phyloP scores from a whole-genome alignment of 495 filamentous ascomycete genomes.

The Penicillium diatomitis region DNA sequence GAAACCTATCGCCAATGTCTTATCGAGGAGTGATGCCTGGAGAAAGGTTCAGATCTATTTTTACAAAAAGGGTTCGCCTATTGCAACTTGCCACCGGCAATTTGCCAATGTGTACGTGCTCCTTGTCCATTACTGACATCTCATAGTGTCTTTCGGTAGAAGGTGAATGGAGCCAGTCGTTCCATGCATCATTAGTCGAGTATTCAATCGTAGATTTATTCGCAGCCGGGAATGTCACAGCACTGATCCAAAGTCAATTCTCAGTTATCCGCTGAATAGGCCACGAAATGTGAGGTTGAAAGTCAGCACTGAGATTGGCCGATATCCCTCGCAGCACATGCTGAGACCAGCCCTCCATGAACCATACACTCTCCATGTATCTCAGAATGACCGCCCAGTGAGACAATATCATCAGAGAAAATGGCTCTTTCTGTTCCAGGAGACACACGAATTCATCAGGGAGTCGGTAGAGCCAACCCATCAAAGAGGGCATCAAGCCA shows the following conservation, averaged over 20 bases:
- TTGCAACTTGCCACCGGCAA: no score
- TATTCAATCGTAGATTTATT: no score
- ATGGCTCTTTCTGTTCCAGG: slow-evolving; percentile 25
- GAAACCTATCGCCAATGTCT: no score
- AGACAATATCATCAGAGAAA: slow-evolving; percentile 29
- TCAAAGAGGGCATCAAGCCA: slow-evolving; percentile 16
- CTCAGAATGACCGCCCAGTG: slow-evolving; percentile 32
- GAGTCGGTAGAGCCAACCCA: slow-evolving; percentile 32
- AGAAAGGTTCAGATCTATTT: no score
- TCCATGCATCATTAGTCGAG: no score
- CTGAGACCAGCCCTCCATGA: slow-evolving; percentile 29
- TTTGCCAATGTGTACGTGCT: no score
- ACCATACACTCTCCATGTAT: slow-evolving; percentile 28
- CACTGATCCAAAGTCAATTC: not conserved
- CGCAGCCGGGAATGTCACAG: no score
- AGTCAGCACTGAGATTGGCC: slow-evolving; percentile 11
- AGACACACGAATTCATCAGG: slow-evolving; percentile 20
- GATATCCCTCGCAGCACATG: slow-evolving; percentile 28
- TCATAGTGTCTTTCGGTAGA: no score
- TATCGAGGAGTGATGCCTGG: no score
- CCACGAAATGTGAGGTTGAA: slow-evolving; percentile 26
- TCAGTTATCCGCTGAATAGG: slow-evolving; percentile 7
- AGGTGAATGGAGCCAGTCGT: no score
- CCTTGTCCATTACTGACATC: no score
- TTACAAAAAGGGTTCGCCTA: no score